These are phyloP conservation scores for Aureobasidium melanogenum DNA, from an alignment of 2,329 filamentous ascomycete species.

Conservation along the genomic window DNA sequence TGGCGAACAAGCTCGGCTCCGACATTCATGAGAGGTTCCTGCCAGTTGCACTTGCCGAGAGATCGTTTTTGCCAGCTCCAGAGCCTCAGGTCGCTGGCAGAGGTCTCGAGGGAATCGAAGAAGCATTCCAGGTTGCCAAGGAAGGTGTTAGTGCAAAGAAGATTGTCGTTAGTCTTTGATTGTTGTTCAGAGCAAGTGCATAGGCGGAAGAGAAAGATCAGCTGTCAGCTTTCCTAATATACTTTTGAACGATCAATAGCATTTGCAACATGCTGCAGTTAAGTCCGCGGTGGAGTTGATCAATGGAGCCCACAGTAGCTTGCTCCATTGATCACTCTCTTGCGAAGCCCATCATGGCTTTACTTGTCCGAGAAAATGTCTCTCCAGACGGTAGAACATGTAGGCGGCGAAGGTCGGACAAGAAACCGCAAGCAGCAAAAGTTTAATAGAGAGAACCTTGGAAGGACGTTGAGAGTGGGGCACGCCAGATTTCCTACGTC, in stretches of 20 bases:
- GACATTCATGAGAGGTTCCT: slow-evolving; percentile 15
- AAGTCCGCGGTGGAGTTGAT: neutral
- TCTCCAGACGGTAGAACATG: no score
- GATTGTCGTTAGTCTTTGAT: slow-evolving; percentile 15
- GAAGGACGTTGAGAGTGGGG: no score
- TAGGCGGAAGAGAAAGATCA: neutral
- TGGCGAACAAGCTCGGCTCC: neutral
- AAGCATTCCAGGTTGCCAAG: slow-evolving; percentile 13
- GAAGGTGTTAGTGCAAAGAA: slow-evolving; percentile 19
- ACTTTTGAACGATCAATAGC: neutral
- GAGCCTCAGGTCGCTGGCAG: slow-evolving; percentile 17
- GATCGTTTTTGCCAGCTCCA: slow-evolving; percentile 24
- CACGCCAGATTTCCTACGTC: neutral
- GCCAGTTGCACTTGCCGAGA: slow-evolving; percentile 26
- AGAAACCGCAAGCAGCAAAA: no score
- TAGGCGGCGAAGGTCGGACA: no score
- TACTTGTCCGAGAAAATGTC: no score
- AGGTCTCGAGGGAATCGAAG: slow-evolving; percentile 18
- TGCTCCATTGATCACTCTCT: no score
- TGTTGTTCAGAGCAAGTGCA: neutral
- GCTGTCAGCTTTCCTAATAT: neutral
- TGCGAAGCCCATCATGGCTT: no score
- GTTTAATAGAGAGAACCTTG: neutral
- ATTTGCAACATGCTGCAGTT: no score
- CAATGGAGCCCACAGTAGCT: no score